Evolutionary conservation across 495 filamentous ascomycete species (phyloP), one percentile per base, ranked within the genome.

Genomic region (Lepraria neglecta): DNA sequence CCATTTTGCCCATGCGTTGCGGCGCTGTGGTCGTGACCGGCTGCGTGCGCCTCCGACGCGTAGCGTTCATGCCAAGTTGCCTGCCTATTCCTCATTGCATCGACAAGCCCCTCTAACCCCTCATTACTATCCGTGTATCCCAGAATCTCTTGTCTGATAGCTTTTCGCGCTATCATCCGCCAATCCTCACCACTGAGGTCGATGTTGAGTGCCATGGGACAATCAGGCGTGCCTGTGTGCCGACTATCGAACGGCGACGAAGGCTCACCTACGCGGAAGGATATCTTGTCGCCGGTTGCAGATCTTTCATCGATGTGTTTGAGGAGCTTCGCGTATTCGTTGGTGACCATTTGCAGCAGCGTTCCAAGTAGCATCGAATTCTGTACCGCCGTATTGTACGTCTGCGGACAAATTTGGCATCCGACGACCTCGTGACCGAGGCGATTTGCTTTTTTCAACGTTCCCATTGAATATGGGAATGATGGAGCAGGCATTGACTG

Each of bases 161-260:
- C 59, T 21, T 67, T 67, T n/a, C 59, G 33, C 11, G 65, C 65
- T 42, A 67, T 31, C 11, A 56, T 60, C 30, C 48, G 52, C 65
- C 65, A 67, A 42, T 67, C 65, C 19, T 56, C 43, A 11, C 63
- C 58, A 40, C 54, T 61, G 12, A 67, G 50, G 15, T 67, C 63
- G 15, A 67, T 38, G 4, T 50, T 62, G 31, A 67, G 56, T 31
- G 51, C 65, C 65, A 67, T 67, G n/a, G 65, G 65, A 44, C 65
- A 67, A 33, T 67, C 65, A 9, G 38, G 31, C 4, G 44, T 56
- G 3, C 63, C 65, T 0, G 65, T 67, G 24, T 67, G 65, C n/a
- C 60, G 43, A 21, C 21, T 50, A 31, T 47, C 51, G 9, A 38
- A 56, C 12, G 31, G 6, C 6, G n/a, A 38, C 5, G 46, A 40